phyloP scores from a whole-genome alignment of 352 stramenopile genomes.

The Phytophthora syringae region DNA sequence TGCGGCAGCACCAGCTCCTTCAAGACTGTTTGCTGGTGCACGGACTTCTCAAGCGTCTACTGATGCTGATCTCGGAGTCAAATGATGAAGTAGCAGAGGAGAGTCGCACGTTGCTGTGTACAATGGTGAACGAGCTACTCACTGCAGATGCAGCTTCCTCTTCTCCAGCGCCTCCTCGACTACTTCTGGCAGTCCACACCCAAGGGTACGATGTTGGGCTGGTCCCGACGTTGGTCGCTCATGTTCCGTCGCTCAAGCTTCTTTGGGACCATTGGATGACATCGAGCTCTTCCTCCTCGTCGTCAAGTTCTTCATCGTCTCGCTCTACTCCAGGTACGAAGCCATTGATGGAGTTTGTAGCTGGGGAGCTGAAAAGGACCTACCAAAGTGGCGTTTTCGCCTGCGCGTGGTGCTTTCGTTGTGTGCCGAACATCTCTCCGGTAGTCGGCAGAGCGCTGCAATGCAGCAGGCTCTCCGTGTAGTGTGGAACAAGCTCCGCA shows the following conservation, averaged over 20 bases:
- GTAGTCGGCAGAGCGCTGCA: constrained; percentile 39
- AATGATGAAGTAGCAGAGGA: constrained; percentile 29
- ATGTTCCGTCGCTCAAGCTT: constrained; percentile 48
- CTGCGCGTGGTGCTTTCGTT: constrained; percentile 59
- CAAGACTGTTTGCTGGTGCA: constrained; percentile 69
- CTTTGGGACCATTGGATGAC: constrained; percentile 70
- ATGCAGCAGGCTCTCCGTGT: constrained; percentile 64
- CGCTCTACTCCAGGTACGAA: constrained; percentile 38
- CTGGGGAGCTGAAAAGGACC: constrained; percentile 53
- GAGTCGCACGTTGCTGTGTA: constrained; percentile 32
- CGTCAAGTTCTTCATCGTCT: constrained; percentile 24
- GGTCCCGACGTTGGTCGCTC: constrained; percentile 37
- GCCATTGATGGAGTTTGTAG: constrained; percentile 61
- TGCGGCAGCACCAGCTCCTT: constrained; percentile 57
- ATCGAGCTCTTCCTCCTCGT: constrained; percentile 21
- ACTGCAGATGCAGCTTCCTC: constrained; percentile 30
- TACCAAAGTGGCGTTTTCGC: constrained; percentile 61
- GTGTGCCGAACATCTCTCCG: constrained; percentile 49
- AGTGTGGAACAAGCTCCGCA: constrained; percentile 64
- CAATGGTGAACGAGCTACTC: constrained; percentile 45
- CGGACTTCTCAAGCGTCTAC: constrained; percentile 46
- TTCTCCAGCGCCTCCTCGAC: constrained; percentile 28
- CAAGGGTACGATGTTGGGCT: constrained; percentile 58
- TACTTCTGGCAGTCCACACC: constrained; percentile 51
- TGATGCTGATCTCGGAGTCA: constrained; percentile 19